phyloP scores from a whole-genome alignment of 768 basidiomycete genomes.

The Tremella fuciformis region DNA sequence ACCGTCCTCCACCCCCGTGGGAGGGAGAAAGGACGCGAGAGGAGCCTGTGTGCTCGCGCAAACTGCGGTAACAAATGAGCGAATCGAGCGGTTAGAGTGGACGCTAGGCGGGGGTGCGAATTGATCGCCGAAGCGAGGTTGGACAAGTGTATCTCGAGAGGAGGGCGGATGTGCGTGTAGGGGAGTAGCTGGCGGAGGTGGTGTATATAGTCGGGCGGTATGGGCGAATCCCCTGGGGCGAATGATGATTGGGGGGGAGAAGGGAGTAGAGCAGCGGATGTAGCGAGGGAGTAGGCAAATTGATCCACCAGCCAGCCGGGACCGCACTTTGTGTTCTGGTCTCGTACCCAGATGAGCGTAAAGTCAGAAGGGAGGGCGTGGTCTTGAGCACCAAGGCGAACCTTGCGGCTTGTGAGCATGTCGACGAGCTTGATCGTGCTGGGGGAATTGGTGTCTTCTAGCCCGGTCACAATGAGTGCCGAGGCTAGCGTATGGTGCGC shows the following conservation, averaged over 20 bases:
- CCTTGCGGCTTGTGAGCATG: slow-evolving; percentile 15
- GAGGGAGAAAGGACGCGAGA: slow-evolving; percentile 25
- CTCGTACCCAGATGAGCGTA: slow-evolving; percentile 36
- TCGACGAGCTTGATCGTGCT: slow-evolving; percentile 31
- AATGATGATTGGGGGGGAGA: background rate
- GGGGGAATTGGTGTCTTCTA: slow-evolving; percentile 26
- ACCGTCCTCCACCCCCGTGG: slow-evolving; percentile 18
- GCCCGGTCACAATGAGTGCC: slow-evolving; percentile 31
- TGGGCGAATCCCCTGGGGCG: background rate
- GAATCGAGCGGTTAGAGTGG: slow-evolving; percentile 24
- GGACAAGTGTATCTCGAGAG: slow-evolving; percentile 31
- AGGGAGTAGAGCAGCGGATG: background rate
- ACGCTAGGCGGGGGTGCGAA: slow-evolving; percentile 25
- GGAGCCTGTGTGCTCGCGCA: slow-evolving; percentile 33
- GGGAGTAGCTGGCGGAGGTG: slow-evolving; percentile 25
- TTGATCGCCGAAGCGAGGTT: slow-evolving; percentile 36
- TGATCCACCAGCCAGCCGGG: slow-evolving; percentile 31
- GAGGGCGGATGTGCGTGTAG: slow-evolving; percentile 42
- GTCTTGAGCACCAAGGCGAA: slow-evolving; percentile 9
- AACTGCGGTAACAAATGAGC: slow-evolving; percentile 20
- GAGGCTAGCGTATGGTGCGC: slow-evolving; percentile 13
- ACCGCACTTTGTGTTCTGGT: slow-evolving; percentile 18
- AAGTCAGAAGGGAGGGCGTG: slow-evolving; percentile 14
- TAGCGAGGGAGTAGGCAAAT: slow-evolving; percentile 6
- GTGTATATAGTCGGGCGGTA: slow-evolving; percentile 23